Evolutionary conservation across 805 yeast genomes (phyloP).

Genomic region (Metschnikowia koreensis): DNA sequence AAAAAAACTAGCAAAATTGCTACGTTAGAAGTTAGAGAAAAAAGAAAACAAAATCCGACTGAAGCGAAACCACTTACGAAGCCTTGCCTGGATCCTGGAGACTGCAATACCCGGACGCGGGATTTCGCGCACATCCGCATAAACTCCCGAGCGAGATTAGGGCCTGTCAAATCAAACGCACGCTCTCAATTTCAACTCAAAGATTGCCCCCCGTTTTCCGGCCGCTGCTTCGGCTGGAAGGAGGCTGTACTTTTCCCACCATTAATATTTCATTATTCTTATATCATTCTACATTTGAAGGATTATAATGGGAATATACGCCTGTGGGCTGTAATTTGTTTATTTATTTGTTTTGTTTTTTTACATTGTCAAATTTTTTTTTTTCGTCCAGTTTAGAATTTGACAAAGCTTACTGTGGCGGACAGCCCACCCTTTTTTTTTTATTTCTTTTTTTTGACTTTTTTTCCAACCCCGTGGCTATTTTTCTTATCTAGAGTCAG

Average conservation of each 20-base stretch:
- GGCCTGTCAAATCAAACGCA: background rate
- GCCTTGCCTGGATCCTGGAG: background rate
- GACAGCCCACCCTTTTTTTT: background rate
- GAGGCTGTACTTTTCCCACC: too few species aligned
- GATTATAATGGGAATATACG: too few species aligned
- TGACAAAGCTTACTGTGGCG: background rate
- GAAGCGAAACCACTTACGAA: too few species aligned
- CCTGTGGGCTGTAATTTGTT: too few species aligned
- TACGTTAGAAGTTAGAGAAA: background rate
- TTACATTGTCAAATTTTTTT: too few species aligned
- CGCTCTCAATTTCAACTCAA: background rate
- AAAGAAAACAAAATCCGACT: background rate
- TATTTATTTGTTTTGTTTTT: too few species aligned
- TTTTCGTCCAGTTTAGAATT: background rate
- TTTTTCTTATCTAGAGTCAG: background rate
- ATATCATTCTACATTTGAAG: too few species aligned
- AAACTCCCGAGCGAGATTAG: background rate
- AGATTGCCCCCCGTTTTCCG: background rate
- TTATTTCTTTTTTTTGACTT: background rate
- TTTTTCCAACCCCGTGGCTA: background rate
- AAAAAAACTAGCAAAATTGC: too few species aligned
- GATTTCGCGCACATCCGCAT: background rate
- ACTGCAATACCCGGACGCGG: background rate
- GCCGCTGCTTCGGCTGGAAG: background rate
- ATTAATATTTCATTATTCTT: too few species aligned